Evolutionary conservation across 108 stramenopile species (phyloP).

Genomic region (Craspedostauros australis): DNA sequence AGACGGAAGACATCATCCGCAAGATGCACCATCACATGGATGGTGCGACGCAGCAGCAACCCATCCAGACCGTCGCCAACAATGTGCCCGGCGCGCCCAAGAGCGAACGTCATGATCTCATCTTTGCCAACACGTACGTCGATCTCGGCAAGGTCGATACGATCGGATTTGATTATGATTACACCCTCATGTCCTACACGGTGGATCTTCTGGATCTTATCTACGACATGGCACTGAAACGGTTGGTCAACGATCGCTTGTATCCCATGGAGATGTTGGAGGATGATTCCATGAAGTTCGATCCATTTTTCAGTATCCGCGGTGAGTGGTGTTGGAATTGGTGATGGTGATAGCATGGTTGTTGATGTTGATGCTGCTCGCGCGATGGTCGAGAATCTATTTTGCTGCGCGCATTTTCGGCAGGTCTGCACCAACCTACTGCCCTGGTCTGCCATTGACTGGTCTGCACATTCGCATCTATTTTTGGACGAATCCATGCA

Average conservation of each 20-base stretch:
- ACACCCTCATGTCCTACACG: conserved; percentile 90
- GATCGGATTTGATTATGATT: conserved; percentile 96
- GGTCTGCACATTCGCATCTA: too few species aligned
- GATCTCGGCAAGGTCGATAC: conserved; percentile 89
- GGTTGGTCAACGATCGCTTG: conserved; percentile 76
- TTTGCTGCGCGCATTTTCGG: too few species aligned
- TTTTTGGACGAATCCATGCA: background rate
- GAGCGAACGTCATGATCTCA: conserved; percentile 38
- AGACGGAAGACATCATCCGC: conserved; percentile 51
- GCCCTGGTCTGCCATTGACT: too few species aligned
- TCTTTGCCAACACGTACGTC: conserved; percentile 88
- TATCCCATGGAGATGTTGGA: conserved; percentile 86
- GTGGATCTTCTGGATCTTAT: conserved; percentile 81
- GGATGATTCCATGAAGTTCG: conserved; percentile 55
- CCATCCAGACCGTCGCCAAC: too few species aligned
- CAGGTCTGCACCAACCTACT: too few species aligned
- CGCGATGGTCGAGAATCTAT: background rate
- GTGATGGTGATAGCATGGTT: background rate
- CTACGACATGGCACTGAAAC: conserved; percentile 85
- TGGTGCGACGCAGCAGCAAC: too few species aligned
- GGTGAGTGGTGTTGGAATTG: conserved; percentile 29
- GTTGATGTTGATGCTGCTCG: background rate
- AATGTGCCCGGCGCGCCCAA: too few species aligned
- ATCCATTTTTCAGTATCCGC: conserved; percentile 81
- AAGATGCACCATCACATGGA: conserved; percentile 42